Conservation (phyloP, 306 rosid genomes). For the Neltuma alba region DNA sequence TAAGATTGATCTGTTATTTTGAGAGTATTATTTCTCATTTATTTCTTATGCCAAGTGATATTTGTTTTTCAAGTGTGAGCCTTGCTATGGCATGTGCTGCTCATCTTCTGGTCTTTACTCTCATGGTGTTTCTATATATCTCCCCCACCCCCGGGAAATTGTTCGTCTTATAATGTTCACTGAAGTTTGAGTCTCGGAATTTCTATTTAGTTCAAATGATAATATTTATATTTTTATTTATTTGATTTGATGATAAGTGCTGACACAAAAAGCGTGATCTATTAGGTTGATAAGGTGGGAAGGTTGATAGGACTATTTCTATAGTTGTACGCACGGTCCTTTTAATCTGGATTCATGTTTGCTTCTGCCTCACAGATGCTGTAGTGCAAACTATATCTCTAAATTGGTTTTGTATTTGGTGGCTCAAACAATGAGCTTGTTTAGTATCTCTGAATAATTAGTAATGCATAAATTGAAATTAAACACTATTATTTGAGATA, state of each 20-base stretch:
- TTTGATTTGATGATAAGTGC: neutral
- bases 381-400: neutral
- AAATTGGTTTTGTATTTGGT: neutral
- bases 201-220: neutral
- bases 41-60: neutral
- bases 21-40: neutral
- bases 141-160: neutral
- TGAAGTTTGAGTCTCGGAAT: neutral
- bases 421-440: slow-evolving; percentile 24
- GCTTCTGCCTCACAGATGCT: neutral
- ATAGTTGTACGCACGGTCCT: neutral
- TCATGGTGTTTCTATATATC: neutral
- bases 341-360: too few relatives aligned
- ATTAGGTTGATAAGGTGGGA: neutral
- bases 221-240: slow-evolving; percentile 1
- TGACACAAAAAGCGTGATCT: neutral
- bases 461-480: slow-evolving; percentile 27
- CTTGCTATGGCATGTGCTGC: neutral
- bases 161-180: neutral
- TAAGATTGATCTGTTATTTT: neutral
- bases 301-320: slow-evolving; percentile 17
- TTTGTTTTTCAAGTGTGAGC: slow-evolving; percentile 11
- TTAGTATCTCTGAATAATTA: slow-evolving; percentile 17
- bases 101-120: neutral
- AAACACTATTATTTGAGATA: slow-evolving; percentile 28